phyloP scores from a whole-genome alignment of 2,329 filamentous ascomycete genomes.

The Alternaria longipes region DNA sequence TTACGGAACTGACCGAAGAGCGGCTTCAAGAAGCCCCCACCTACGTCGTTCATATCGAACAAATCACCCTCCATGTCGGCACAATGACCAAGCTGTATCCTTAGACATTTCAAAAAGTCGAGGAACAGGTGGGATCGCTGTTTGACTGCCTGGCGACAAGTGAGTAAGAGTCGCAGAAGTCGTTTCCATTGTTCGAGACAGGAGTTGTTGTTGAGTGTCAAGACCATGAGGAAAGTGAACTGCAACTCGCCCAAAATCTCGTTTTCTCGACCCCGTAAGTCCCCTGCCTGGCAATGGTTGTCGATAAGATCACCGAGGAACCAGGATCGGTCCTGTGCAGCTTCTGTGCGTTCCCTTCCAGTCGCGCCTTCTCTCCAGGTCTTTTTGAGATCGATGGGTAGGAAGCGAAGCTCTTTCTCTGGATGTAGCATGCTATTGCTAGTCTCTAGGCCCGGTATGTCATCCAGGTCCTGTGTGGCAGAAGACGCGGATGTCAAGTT shows the following conservation, averaged over 20 bases:
- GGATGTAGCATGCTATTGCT: constrained; percentile 42
- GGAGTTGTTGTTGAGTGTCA: constrained; percentile 72
- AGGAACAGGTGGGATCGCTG: constrained; percentile 62
- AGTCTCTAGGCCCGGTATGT: constrained; percentile 65
- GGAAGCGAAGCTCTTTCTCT: constrained; percentile 59
- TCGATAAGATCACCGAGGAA: constrained; percentile 64
- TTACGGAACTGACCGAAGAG: constrained; percentile 63
- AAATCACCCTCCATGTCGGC: constrained; percentile 68
- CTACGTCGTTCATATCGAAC: constrained; percentile 66
- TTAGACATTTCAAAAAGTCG: constrained; percentile 60
- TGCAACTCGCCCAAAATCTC: constrained; percentile 67
- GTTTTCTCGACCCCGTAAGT: constrained; percentile 37
- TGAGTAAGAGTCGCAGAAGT: constrained; percentile 65
- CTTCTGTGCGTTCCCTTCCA: constrained; percentile 69
- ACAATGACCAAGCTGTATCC: constrained; percentile 64
- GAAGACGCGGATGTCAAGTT: constrained; percentile 66
- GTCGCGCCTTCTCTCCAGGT: constrained; percentile 70
- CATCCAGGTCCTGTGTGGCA: constrained; percentile 64
- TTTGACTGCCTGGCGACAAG: constrained; percentile 62
- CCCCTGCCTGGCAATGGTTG: constrained; percentile 48
- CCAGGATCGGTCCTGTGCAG: constrained; percentile 70
- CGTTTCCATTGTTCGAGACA: constrained; percentile 73
- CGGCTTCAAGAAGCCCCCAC: constrained; percentile 61
- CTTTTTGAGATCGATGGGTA: constrained; percentile 68
- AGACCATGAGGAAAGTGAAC: constrained; percentile 69